Base-by-base conservation (phyloP, 306 rosid genomes). In the Vicia villosa region DNA sequence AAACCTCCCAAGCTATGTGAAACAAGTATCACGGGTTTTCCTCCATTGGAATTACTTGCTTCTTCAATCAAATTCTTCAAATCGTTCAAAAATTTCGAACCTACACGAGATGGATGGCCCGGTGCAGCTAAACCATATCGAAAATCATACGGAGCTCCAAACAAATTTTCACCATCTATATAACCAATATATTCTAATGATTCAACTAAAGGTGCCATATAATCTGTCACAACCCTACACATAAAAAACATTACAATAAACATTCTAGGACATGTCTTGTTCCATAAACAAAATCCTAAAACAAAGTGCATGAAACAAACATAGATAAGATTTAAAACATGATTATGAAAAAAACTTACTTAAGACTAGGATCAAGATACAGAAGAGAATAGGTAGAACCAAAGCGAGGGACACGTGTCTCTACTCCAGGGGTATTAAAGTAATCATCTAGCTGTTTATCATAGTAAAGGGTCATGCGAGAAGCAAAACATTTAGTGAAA, bases 131-230 rank as follows among this genome's bases (percentile, higher is more conserved):
- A 84, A 52, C 98, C 97, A 19, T 94, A 90, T 6, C 96, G 86
- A 70, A 94, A 94, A 76, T 94, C 97, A 21, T 90, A 90, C 1
- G 97, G 98, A 10, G 98, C 98, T 64, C 98, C 98, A 46, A 88
- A 94, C 3, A 94, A 81, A 22, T 83, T 94, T 63, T 83, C 57
- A 2, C 89, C 92, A 10, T 83, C 69, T 11, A 67, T 81, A 40
- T 94, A 94, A 15, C 98, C 98, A 49, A 85, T 63, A 6, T 77
- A 50, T 70, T 84, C 77, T 45, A 94, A 70, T 1, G 95, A 85
- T 50, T 88, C 80, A 59, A 88, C 90, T 5, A 94, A 76, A 3
- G 82, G 5, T 46, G 86, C 89, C 98, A 94, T 94, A 71, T 94
- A 94, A 13, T 64, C 73, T 0, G 96, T 83, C 15, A 85, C 80